Evolutionary conservation across 2,329 filamentous ascomycete genomes (phyloP), one percentile per base, ranked within the genome.

Genomic region (Cladophialophora immunda): DNA sequence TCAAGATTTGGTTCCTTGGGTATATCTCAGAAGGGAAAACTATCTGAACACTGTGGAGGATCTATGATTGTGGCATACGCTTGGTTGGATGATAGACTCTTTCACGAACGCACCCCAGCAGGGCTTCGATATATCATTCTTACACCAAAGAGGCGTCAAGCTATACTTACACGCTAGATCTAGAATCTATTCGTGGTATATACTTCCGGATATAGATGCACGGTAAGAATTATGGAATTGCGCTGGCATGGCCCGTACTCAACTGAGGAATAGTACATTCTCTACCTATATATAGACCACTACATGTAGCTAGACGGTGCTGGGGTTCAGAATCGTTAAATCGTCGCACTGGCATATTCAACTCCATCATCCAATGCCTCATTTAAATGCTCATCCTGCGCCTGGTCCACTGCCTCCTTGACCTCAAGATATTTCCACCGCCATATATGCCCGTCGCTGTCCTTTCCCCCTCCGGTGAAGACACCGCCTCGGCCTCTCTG

Each of bases 311-410:
- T n/a, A n/a, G n/a, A n/a, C n/a, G n/a, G 11, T 34, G 32, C 32
- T 13, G 32, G 11, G 32, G 32, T 34, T 11, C 32, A 5, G 32
- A 34, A 13, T 34, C 5, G 32, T 34, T 11, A 25, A 45, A 25
- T 50, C 45, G 25, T 50, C 19, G 36, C 15, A 38, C 36, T 13
- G 30, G 36, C 36, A 38, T 38, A n/a, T 17, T 8, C 36, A 17
- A 11, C 36, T 15, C 15, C 36, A 4, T 38, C 36, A 4, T 4
- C 30, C 4, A 34, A 34, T 7, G 32, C 4, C 32, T 34, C 11
- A 25, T 5, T 62, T 34, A 67, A 17, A 67, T 25, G 34, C 65
- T 67, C 65, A 63, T 63, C 60, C 65, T 62, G 19, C 65, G 38
- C 45, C 22, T 45, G 25, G 27, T 27, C 19, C 58, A 34, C 52